phyloP scores from a whole-genome alignment of 2,329 filamentous ascomycete genomes.

The Pyrenophora seminiperda region DNA sequence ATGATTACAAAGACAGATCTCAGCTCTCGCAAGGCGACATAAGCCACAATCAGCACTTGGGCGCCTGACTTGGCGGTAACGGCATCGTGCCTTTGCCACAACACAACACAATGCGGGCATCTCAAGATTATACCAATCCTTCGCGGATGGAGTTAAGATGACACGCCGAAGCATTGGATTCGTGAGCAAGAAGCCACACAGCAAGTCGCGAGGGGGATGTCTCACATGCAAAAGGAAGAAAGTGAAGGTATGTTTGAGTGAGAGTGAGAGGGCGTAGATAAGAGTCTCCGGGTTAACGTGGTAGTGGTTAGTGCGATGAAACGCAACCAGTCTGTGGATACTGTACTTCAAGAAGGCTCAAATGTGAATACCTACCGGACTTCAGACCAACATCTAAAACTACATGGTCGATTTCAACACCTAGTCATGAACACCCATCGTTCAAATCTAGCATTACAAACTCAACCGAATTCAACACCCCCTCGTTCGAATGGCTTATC shows the following conservation, averaged over 20 bases:
- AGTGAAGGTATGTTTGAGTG: conserved; percentile 33
- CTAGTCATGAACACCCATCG: not conserved
- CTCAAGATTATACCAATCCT: not conserved
- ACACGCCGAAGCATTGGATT: conserved; percentile 34
- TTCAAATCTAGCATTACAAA: not conserved
- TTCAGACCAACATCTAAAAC: conserved; percentile 5
- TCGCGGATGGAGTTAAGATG: conserved; percentile 19
- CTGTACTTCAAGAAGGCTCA: conserved; percentile 30
- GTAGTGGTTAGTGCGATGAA: conserved; percentile 43
- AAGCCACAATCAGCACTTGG: not conserved
- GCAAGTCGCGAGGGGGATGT: conserved; percentile 41
- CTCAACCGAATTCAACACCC: conserved; percentile 21
- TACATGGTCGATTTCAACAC: not conserved
- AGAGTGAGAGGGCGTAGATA: not conserved
- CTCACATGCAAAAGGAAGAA: conserved; percentile 43
- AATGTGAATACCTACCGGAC: conserved; percentile 32
- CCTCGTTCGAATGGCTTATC: conserved; percentile 16
- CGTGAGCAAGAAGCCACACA: conserved; percentile 41
- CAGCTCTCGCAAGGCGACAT: not conserved
- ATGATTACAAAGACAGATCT: conserved; percentile 1
- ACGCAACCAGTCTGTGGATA: conserved; percentile 34
- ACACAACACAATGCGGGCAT: not conserved
- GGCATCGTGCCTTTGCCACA: not conserved
- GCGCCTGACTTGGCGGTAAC: conserved; percentile 1
- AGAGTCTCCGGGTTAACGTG: not conserved